Evolutionary conservation across 176 grass and related monocot genomes (phyloP).

Genomic region (Triticum urartu): DNA sequence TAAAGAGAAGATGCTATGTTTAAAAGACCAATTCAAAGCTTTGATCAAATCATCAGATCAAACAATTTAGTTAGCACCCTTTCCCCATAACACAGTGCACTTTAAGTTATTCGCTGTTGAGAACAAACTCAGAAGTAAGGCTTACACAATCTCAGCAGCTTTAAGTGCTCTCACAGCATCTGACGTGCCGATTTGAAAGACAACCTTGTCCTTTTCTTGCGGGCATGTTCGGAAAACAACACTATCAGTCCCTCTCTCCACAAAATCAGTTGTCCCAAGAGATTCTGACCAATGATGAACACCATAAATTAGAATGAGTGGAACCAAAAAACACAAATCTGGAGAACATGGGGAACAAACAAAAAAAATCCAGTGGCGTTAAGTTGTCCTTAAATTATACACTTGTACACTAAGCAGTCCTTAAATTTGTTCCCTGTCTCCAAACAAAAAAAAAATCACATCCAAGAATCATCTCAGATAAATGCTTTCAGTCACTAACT

Average conservation of each 20-base stretch:
- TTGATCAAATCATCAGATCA: constrained; percentile 8
- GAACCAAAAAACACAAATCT: constrained; percentile 7
- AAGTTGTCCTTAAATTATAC: not conserved
- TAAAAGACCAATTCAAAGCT: not conserved
- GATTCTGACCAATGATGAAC: constrained; percentile 47
- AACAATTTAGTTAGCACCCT: not conserved
- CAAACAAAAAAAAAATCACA: not conserved
- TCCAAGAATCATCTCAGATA: constrained; percentile 9
- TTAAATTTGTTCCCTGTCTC: not conserved
- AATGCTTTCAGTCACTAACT: not conserved
- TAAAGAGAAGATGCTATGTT: constrained; percentile 13
- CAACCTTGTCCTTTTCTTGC: constrained; percentile 72
- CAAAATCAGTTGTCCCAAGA: constrained; percentile 87
- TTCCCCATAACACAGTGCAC: not conserved
- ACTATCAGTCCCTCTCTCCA: constrained; percentile 81
- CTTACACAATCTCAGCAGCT: constrained; percentile 94
- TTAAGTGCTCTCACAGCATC: constrained; percentile 86
- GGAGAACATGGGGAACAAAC: constrained; percentile 9
- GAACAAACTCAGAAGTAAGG: not conserved
- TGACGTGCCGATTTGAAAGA: constrained; percentile 96
- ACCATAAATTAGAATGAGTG: constrained; percentile 24
- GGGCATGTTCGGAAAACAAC: constrained; percentile 92
- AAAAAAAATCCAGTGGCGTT: not conserved
- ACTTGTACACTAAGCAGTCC: not conserved
- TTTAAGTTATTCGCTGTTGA: constrained; percentile 5